A percentile compares a stretch with the other conserved stretches of the same genome.
These are phyloP conservation scores for Verticillium albo-atrum DNA, from an alignment of 2,329 filamentous ascomycete species.

Conservation along the genomic window DNA sequence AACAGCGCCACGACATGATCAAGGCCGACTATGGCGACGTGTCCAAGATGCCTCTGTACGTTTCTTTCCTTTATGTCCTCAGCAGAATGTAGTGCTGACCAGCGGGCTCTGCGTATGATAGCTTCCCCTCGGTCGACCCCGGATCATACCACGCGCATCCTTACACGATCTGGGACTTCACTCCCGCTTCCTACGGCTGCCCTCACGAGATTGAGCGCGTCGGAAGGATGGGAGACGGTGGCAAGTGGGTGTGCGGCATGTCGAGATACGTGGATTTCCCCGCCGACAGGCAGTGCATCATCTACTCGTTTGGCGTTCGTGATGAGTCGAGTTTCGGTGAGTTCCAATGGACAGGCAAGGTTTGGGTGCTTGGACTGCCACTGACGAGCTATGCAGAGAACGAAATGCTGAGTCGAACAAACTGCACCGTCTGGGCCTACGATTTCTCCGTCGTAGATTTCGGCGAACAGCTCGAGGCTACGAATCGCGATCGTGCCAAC, in stretches of 20 bases:
- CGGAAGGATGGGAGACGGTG: conserved; percentile 33
- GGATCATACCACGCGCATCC: conserved; percentile 17
- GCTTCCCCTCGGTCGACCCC: conserved; percentile 15
- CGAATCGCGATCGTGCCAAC: conserved; percentile 19
- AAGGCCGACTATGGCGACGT: conserved; percentile 15
- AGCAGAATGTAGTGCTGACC: background rate
- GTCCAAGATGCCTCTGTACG: conserved; percentile 17
- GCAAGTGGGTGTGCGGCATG: conserved; percentile 38
- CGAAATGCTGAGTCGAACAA: conserved; percentile 29
- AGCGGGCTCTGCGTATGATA: background rate
- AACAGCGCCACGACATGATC: conserved; percentile 21
- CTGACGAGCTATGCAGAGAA: conserved; percentile 18
- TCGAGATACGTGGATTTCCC: conserved; percentile 24
- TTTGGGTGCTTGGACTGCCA: too few relatives aligned
- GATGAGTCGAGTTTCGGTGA: conserved; percentile 30
- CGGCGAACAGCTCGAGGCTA: conserved; percentile 18
- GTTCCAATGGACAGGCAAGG: background rate
- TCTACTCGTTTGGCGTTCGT: conserved; percentile 33
- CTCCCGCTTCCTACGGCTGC: conserved; percentile 31
- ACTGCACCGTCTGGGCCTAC: conserved; percentile 32
- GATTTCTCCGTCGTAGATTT: conserved; percentile 30
- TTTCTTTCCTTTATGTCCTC: background rate
- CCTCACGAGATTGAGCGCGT: conserved; percentile 34
- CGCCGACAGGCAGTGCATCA: conserved; percentile 18
- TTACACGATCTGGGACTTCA: conserved; percentile 34